Percentiles rank a stretch among this genome's conserved stretches.
Evolutionary conservation across 2,329 filamentous ascomycete species (phyloP).

Genomic region (Pyricularia sp.): DNA sequence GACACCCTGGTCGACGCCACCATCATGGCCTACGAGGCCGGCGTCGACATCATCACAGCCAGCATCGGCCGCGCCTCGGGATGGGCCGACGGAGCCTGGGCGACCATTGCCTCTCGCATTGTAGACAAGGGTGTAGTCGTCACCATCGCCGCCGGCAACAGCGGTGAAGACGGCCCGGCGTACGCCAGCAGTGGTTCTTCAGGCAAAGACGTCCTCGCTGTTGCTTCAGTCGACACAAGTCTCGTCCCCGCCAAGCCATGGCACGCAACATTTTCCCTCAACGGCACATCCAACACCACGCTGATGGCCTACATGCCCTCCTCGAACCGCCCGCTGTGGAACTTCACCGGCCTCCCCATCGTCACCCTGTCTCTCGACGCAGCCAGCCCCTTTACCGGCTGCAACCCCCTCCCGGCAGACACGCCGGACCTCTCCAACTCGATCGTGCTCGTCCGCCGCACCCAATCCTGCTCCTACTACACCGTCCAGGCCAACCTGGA

Average conservation of each 20-base stretch:
- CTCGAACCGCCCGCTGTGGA: constrained; percentile 8
- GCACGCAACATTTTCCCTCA: constrained; percentile 6
- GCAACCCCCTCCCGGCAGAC: constrained; percentile 24
- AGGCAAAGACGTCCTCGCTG: constrained; percentile 29
- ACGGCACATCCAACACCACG: constrained; percentile 6
- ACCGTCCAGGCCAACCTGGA: constrained; percentile 20
- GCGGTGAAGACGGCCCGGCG: constrained; percentile 31
- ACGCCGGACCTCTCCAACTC: constrained; percentile 27
- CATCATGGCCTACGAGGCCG: constrained; percentile 23
- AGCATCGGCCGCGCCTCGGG: constrained; percentile 23
- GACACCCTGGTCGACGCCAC: constrained; percentile 24
- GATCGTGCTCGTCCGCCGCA: constrained; percentile 29
- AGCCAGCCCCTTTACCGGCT: constrained; percentile 22
- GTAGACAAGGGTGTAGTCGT: constrained; percentile 31
- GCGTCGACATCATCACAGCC: constrained; percentile 25
- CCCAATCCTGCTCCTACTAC: constrained; percentile 13
- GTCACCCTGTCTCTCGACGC: constrained; percentile 15
- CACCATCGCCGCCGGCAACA: constrained; percentile 33
- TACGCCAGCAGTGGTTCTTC: constrained; percentile 16
- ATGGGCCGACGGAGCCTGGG: constrained; percentile 19
- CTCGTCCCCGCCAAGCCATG: constrained; percentile 11
- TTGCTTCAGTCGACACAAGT: constrained; percentile 29
- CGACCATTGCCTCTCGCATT: constrained; percentile 29
- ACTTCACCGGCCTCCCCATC: constrained; percentile 14
- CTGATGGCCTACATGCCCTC: constrained; percentile 9